Percentiles rank a stretch among this genome's conserved stretches.
phyloP scores from a whole-genome alignment of 2,329 filamentous ascomycete genomes.

The Cercospora sp. region DNA sequence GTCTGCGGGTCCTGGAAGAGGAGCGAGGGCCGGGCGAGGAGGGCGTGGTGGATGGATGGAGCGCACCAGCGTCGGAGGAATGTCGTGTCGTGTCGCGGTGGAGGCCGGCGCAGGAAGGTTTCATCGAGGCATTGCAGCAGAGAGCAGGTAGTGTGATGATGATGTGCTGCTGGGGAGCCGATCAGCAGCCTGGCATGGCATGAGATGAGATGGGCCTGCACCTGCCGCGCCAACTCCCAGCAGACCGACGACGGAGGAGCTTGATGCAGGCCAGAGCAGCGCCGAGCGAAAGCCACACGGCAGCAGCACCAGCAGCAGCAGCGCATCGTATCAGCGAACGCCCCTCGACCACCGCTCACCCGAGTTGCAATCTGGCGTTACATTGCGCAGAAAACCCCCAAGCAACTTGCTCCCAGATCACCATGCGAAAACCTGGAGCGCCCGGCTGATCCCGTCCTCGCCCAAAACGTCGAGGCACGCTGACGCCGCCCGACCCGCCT shows the following conservation, averaged over 20 bases:
- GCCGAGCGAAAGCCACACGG: background rate
- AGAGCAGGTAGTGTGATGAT: background rate
- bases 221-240: background rate
- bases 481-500: background rate
- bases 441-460: background rate
- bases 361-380: slow-evolving; percentile 16
- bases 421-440: background rate
- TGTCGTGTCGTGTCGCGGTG: slow-evolving; percentile 3
- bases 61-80: slow-evolving; percentile 7
- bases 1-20: slow-evolving; percentile 11
- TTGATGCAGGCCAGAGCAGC: background rate
- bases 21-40: slow-evolving; percentile 15
- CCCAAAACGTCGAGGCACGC: no score
- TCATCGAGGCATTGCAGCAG: slow-evolving; percentile 23
- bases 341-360: background rate
- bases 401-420: background rate
- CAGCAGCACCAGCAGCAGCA: background rate
- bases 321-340: background rate
- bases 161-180: slow-evolving; percentile 13
- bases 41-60: slow-evolving; percentile 11
- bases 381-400: background rate
- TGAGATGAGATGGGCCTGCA: background rate
- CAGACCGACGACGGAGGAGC: background rate
- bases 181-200: slow-evolving; percentile 4
- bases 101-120: slow-evolving; percentile 19